Base-by-base conservation (phyloP, 441 rosid species). In the Populus trichocarpa region DNA sequence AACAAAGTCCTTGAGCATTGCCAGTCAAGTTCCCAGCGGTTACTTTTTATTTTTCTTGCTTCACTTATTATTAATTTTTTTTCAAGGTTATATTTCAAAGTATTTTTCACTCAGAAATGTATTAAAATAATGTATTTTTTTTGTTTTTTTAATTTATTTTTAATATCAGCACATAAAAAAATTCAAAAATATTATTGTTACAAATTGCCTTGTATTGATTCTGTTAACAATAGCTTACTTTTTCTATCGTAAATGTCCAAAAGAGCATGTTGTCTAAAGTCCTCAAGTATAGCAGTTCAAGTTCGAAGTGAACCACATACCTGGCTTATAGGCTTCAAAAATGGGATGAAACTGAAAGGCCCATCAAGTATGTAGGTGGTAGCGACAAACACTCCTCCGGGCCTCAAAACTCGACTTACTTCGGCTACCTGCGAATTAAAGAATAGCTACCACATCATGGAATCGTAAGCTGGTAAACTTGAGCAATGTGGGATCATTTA, bases 301-400 rank as follows among this genome's bases (percentile, higher is more conserved):
- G 65, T 67, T 53, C 64, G 26, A 46, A 50, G 4, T 28, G 67
- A 75, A 76, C 50, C 35, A 70, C 46, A 73, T 82, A 90, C 99
- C 95, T 85, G 89, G 8, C 87, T 87, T 63, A 89, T 23, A 79
- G 83, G 82, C 83, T 87, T 86, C 74, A 87, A 38, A 64, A 89
- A 78, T 11, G 98, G 97, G 71, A 86, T 71, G 28, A 86, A 80
- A 2, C 73, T 35, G 70, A 83, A 85, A 59, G 90, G 93, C 23
- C 94, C 96, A 67, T 92, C 97, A 9, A 88, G 81, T 77, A 92
- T 79, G 80, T 63, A 76, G 16, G 97, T 93, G 75, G 93, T 85
- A 63, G 89, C 98, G 14, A 95, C 95, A 81, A 95, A 87, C 68
- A 90, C 92, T 80, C 98, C 99, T 73, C 93, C 93, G 57, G 98